A percentile compares a stretch with the other conserved stretches of the same genome.
phyloP scores from a whole-genome alignment of 2,329 filamentous ascomycete genomes.

The Fusarium sp. region DNA sequence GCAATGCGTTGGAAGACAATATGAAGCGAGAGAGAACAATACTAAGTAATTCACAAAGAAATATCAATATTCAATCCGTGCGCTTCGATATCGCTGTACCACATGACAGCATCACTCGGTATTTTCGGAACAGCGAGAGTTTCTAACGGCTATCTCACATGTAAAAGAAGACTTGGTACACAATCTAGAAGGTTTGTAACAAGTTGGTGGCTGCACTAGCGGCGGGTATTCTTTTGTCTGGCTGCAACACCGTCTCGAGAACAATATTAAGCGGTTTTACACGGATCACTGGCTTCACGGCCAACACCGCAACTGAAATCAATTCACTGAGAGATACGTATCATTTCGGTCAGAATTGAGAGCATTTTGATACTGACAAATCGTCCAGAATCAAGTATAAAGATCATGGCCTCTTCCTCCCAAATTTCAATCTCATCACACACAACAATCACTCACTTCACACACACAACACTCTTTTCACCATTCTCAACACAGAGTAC shows the following conservation, averaged over 20 bases:
- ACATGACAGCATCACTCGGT: constrained; percentile 2
- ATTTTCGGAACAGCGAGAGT: not conserved
- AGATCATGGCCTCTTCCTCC: constrained; percentile 5
- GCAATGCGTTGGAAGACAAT: constrained; percentile 23
- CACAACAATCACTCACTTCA: constrained; percentile 34
- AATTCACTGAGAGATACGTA: constrained; percentile 20
- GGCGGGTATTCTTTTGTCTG: constrained; percentile 21
- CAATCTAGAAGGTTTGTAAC: constrained; percentile 9
- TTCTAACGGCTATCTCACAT: not conserved
- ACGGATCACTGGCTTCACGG: constrained; percentile 34
- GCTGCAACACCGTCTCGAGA: constrained; percentile 41
- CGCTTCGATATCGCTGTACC: constrained; percentile 3
- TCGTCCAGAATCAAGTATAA: constrained; percentile 33
- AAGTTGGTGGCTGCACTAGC: constrained; percentile 14
- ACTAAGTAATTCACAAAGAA: constrained; percentile 44
- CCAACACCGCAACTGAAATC: not conserved
- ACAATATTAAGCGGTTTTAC: constrained; percentile 39
- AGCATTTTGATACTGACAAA: not conserved
- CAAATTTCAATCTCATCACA: constrained; percentile 10
- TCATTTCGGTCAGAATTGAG: not conserved
- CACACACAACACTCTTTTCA: constrained; percentile 36
- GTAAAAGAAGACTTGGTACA: not conserved
- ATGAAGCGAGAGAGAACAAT: constrained; percentile 48
- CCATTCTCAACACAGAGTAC: constrained; percentile 43
- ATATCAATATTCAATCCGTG: constrained; percentile 9